phyloP scores from a whole-genome alignment of 2,329 filamentous ascomycete species.

The Cercospora janseana region DNA sequence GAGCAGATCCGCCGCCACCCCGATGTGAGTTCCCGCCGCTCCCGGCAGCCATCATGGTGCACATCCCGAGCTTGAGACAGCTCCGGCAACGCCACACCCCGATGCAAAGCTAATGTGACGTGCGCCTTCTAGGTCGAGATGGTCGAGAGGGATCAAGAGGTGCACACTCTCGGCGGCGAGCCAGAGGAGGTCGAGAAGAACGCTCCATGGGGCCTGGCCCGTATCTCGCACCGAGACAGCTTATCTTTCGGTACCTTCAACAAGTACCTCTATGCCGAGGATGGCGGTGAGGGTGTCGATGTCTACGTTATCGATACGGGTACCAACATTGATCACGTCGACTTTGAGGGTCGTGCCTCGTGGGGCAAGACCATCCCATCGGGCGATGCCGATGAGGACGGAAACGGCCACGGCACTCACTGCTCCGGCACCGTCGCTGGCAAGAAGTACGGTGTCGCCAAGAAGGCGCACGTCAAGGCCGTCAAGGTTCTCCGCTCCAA shows the following conservation, averaged over 20 bases:
- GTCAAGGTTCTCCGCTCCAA: slow-evolving; percentile 98
- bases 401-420: slow-evolving; percentile 98
- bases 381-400: slow-evolving; percentile 82
- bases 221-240: slow-evolving; percentile 89
- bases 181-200: slow-evolving; percentile 72
- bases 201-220: slow-evolving; percentile 97
- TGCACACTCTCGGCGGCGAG: slow-evolving; percentile 68
- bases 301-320: slow-evolving; percentile 99
- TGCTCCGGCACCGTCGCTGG: slow-evolving; percentile 97
- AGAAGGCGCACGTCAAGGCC: slow-evolving; percentile 95
- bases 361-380: slow-evolving; percentile 96
- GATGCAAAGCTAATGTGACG: slow-evolving; percentile 2
- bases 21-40: slow-evolving; percentile 70
- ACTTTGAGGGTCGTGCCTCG: slow-evolving; percentile 91
- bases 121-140: slow-evolving; percentile 74
- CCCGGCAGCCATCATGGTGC: slow-evolving; percentile 19
- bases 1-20: slow-evolving; percentile 92
- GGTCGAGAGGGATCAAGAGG: slow-evolving; percentile 90
- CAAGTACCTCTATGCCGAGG: slow-evolving; percentile 90
- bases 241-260: slow-evolving; percentile 92
- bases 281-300: slow-evolving; percentile 95
- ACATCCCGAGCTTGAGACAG: slow-evolving; percentile 12
- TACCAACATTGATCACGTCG: slow-evolving; percentile 88
- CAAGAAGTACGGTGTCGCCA: slow-evolving; percentile 98
- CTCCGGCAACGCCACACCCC: not conserved